Base-by-base conservation (phyloP, 768 basidiomycete species). In the Hygrophoropsis aurantiaca region DNA sequence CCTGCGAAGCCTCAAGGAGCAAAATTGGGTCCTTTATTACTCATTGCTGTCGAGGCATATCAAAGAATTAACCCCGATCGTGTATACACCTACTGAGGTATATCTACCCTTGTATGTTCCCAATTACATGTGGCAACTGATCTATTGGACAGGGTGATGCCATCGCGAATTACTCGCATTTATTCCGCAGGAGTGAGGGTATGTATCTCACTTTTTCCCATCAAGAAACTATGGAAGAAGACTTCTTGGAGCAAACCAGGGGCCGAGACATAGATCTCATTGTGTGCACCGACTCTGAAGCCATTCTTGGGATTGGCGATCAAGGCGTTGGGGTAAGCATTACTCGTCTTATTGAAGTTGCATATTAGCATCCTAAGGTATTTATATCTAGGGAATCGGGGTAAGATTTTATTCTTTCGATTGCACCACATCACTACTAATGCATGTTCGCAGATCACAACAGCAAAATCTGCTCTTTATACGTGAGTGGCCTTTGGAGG, bases 21-120 rank as follows among this genome's bases (percentile, higher is more conserved):
- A 91, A 74, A 90, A 90, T 54, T 82, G 82, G 81, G 84, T 87
- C 1, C 70, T 94, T 18, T 94, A 89, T 68, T 93, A 87, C 64
- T 72, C 78, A 3, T 68, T 95, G 13, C 58, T 87, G 15, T 58
- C 70, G 16, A 68, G 73, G 35, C 74, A 89, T 58, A 66, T 89
- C 42, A 71, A 73, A 44, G 85, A 87, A 58, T 68, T 87, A 39
- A 55, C 48, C 15, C 72, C 78, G 3, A 82, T 93, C 50, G 83
- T 92, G 44, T 93, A 93, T 54, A 94, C 90, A 0, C 89, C 90
- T 4, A 89, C 87, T 4, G 79, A 85, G 75, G 84, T 84, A 44
- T 34, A 74, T 57, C 2, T 26, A 15, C 25, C 21, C 36, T 6
- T 40, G n/a, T 11, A 18, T 42, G 5, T 13, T 11, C 18, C 6